A percentile compares a stretch with the other conserved stretches of the same genome.
These are phyloP conservation scores for Coemansia brasiliensis DNA, from an alignment of 192 early-diverging fungal species.

Conservation along the genomic window DNA sequence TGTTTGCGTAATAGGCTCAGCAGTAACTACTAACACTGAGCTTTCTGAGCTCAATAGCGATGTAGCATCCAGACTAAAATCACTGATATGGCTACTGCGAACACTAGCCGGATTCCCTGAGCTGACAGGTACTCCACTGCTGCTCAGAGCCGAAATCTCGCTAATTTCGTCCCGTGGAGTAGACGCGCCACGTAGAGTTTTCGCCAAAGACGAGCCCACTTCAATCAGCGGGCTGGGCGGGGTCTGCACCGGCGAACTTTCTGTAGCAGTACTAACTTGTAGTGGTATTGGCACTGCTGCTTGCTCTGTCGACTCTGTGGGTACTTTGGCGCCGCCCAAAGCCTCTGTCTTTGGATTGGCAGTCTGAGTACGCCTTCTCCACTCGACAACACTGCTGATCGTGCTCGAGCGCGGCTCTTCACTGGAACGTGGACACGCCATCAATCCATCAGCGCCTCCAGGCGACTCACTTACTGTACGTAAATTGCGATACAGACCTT, in stretches of 20 bases:
- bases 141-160: neutral
- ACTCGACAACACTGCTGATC: constrained; percentile 20
- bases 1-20: no score
- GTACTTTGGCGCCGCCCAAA: neutral
- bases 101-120: neutral
- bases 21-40: no score
- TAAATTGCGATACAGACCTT: constrained; percentile 30
- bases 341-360: neutral
- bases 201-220: constrained; percentile 24
- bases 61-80: constrained; percentile 4
- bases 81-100: constrained; percentile 5
- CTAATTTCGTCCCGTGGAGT: neutral
- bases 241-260: neutral
- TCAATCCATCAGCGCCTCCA: neutral
- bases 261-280: neutral
- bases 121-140: neutral
- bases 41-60: neutral
- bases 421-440: constrained; percentile 21
- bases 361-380: neutral
- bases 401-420: constrained; percentile 32
- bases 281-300: neutral
- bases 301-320: neutral
- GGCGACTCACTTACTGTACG: constrained; percentile 21
- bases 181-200: constrained; percentile 16
- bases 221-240: constrained; percentile 46